Conservation (phyloP, 129 eudicot species). For the Apium graveolens region DNA sequence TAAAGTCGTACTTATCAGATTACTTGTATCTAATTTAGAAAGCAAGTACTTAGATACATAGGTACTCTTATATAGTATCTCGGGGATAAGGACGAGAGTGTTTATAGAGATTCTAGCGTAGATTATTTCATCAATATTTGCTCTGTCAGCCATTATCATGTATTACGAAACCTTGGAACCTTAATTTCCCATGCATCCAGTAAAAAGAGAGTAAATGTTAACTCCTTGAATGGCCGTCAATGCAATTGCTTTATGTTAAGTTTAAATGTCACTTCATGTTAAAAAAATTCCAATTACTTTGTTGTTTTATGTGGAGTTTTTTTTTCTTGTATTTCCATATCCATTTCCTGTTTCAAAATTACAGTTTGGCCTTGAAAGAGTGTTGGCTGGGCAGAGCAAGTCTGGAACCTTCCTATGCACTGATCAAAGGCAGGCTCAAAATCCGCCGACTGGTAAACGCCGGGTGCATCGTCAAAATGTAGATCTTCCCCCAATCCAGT, state of each 20-base stretch:
- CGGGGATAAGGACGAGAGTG: no score
- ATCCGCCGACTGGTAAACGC: conserved; percentile 33
- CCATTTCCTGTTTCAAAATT: background rate
- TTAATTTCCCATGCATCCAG: background rate
- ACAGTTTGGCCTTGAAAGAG: conserved; percentile 22
- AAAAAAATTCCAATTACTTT: background rate
- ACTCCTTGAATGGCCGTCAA: background rate
- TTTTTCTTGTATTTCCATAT: background rate
- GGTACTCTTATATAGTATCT: no score
- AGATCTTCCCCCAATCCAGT: conserved; percentile 72
- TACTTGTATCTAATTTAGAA: no score
- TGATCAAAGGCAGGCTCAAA: conserved; percentile 23
- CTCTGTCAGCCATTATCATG: background rate
- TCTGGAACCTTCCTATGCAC: conserved; percentile 27
- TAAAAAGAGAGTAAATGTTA: background rate
- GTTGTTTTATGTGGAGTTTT: background rate
- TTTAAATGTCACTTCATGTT: background rate
- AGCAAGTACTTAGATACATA: no score
- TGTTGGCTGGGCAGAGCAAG: conserved; percentile 15
- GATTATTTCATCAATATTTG: background rate
- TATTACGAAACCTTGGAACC: background rate
- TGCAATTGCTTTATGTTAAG: background rate
- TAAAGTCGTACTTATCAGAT: no score
- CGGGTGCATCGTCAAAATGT: conserved; percentile 53
- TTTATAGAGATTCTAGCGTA: background rate